Conservation (phyloP, 768 basidiomycete species). For the Psilocybe tampanensis region DNA sequence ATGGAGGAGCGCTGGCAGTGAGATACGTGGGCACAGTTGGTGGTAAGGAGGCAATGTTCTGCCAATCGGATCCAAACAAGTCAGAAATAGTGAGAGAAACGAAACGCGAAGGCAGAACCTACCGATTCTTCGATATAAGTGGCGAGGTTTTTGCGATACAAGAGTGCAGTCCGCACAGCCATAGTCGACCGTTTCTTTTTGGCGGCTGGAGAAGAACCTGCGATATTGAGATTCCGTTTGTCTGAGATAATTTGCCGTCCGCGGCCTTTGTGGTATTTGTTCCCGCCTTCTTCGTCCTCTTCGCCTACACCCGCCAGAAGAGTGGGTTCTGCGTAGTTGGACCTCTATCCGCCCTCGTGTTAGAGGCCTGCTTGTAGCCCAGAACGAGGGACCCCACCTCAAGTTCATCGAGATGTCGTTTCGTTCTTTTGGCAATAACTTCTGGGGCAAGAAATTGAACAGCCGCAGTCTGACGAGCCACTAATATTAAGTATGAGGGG, state of each 20-base stretch:
- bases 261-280: slow-evolving; percentile 59
- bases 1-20: slow-evolving; percentile 61
- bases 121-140: slow-evolving; percentile 82
- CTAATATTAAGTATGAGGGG: slow-evolving; percentile 26
- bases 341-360: slow-evolving; percentile 48
- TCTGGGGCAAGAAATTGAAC: slow-evolving; percentile 57
- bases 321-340: slow-evolving; percentile 73
- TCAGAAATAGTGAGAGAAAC: slow-evolving; percentile 1
- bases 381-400: slow-evolving; percentile 50
- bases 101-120: slow-evolving; percentile 28
- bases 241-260: slow-evolving; percentile 81
- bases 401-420: slow-evolving; percentile 80
- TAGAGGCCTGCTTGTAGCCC: slow-evolving; percentile 3
- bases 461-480: slow-evolving; percentile 49
- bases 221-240: slow-evolving; percentile 59
- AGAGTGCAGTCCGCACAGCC: slow-evolving; percentile 75
- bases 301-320: slow-evolving; percentile 46
- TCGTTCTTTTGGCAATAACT: slow-evolving; percentile 73
- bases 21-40: slow-evolving; percentile 66
- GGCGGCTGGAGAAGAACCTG: slow-evolving; percentile 49
- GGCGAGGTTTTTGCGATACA: slow-evolving; percentile 81
- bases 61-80: not conserved
- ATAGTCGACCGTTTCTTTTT: slow-evolving; percentile 80
- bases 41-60: slow-evolving; percentile 64
- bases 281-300: slow-evolving; percentile 46